Evolutionary conservation across 2,329 filamentous ascomycete species (phyloP), one percentile per base, ranked within the genome.

Genomic region (Cylindrodendrum hubeiense): DNA sequence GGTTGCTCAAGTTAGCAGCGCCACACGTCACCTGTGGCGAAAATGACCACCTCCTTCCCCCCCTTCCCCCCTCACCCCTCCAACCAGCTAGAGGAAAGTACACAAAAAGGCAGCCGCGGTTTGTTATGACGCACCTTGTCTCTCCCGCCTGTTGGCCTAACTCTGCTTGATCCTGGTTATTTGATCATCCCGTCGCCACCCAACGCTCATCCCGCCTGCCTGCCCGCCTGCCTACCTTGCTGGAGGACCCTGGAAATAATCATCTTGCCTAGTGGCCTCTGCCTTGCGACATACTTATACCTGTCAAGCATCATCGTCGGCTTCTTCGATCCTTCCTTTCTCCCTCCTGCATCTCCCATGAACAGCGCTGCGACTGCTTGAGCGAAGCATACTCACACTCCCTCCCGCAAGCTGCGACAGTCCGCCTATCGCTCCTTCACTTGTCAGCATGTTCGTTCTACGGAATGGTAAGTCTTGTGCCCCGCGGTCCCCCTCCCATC

Each of bases 401-500:
- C 43, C 22, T 47, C 28, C 28, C 47, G 39, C 49, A 53, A 46
- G 39, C 47, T 49, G 39, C 28, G 22, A 41, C 33, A 24, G 28
- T 54, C 34, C 12, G 44, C 22, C 34, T 21, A 46, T 46, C 59
- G 47, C 22, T 57, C 51, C 58, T 59, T 30, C 52, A 52, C 55
- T 51, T 59, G 69, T 67, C 75, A 79, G 63, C 67, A 80, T 80
- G 78, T 80, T 80, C 68, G 78, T 79, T 72, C 75, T 80, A 61
- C 75, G 78, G 68, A 80, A 80, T 73, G 78, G 78, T 80, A 73
- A 70, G 78, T 78, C 43, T 57, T 39, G n/a, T 65, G 62, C 67
- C 67, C 67, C 60, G 61, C 71, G 66, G 58, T 59, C 46, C 44
- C 33, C 55, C 22, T 37, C 24, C 43, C 39, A 39, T 53, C n/a